phyloP scores from a whole-genome alignment of 441 rosid genomes.

The Flueggea neowawraea region DNA sequence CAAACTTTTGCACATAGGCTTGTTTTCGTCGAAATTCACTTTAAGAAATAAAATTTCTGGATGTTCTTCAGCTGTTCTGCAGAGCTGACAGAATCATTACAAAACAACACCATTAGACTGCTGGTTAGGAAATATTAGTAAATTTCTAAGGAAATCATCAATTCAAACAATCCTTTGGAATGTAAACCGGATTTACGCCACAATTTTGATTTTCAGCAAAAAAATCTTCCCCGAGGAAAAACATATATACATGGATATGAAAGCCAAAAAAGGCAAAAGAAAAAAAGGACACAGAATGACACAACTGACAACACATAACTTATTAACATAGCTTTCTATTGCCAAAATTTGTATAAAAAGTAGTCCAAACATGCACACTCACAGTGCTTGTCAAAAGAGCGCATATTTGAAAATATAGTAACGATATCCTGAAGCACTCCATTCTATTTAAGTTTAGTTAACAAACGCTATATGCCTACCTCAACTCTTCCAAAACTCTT shows the following conservation, averaged over 20 bases:
- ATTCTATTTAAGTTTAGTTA: too few relatives aligned
- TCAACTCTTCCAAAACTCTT: too few relatives aligned
- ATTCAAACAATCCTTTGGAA: neutral
- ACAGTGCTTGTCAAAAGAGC: too few relatives aligned
- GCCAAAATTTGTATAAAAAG: too few relatives aligned
- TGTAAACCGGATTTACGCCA: neutral
- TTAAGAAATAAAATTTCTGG: conserved; percentile 79
- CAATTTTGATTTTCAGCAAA: neutral
- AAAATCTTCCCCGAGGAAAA: too few relatives aligned
- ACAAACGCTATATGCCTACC: too few relatives aligned
- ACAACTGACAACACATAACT: too few relatives aligned
- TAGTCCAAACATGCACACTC: too few relatives aligned
- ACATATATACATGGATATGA: too few relatives aligned
- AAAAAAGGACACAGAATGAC: neutral
- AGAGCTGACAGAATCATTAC: conserved; percentile 51
- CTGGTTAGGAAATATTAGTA: neutral
- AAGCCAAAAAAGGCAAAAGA: neutral
- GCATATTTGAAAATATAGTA: too few relatives aligned
- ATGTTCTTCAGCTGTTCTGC: conserved; percentile 79
- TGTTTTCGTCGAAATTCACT: conserved; percentile 94
- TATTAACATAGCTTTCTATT: too few relatives aligned
- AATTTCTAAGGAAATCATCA: neutral
- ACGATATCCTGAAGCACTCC: too few relatives aligned
- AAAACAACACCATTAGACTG: conserved; percentile 5
- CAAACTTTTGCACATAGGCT: conserved; percentile 95